These are phyloP conservation scores for Magnaporthiopsis incrustans DNA, from an alignment of 2,329 filamentous ascomycete species.

Conservation along the genomic window DNA sequence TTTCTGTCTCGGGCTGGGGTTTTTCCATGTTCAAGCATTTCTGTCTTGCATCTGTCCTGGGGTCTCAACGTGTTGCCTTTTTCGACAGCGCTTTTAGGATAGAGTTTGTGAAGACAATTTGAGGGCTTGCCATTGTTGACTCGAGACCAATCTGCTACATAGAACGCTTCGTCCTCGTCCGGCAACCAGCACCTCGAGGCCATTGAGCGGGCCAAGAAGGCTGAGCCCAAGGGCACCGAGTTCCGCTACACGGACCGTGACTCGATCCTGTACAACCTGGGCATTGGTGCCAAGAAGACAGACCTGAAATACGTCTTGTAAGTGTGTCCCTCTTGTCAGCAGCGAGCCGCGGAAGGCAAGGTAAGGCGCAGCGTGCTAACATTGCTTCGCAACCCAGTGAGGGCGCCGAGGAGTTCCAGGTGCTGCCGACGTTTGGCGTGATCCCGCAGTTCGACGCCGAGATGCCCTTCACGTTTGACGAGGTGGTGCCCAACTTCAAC, in stretches of 20 bases:
- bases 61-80: slow-evolving; percentile 3
- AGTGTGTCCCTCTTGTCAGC: slow-evolving; percentile 14
- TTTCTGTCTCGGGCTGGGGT: slow-evolving; percentile 19
- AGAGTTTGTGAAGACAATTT: slow-evolving; percentile 8
- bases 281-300: slow-evolving; percentile 82
- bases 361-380: not conserved
- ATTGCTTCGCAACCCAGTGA: slow-evolving; percentile 41
- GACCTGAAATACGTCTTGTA: slow-evolving; percentile 79
- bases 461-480: slow-evolving; percentile 68
- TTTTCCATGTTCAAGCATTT: slow-evolving; percentile 13
- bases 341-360: not conserved
- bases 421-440: slow-evolving; percentile 90
- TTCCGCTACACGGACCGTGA: slow-evolving; percentile 83
- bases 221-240: slow-evolving; percentile 61
- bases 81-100: not conserved
- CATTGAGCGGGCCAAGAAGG: slow-evolving; percentile 68
- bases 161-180: slow-evolving; percentile 23
- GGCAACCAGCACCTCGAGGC: slow-evolving; percentile 61
- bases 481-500: slow-evolving; percentile 90
- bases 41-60: slow-evolving; percentile 10
- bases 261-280: slow-evolving; percentile 90
- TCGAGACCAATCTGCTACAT: slow-evolving; percentile 2
- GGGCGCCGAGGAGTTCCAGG: slow-evolving; percentile 85
- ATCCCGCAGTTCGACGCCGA: slow-evolving; percentile 87
- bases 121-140: slow-evolving; percentile 14